Evolutionary conservation across 495 filamentous ascomycete genomes (phyloP), one percentile per base, ranked within the genome.

Genomic region (Hypoxylon perforatum): DNA sequence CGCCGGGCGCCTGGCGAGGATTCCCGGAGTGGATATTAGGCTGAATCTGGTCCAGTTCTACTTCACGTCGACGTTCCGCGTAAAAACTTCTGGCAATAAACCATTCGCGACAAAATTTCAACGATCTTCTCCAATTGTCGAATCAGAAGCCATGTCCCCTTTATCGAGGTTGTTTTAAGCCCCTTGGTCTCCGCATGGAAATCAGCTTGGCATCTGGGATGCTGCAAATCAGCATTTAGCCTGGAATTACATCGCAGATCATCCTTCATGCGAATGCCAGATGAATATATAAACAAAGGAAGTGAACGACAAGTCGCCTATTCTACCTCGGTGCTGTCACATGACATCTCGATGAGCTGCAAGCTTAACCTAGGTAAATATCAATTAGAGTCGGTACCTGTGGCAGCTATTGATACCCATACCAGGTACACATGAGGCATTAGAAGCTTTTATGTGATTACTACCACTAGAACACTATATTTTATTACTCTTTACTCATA

Each of bases 11-110:
- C 59, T 48, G 64, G 65, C 65, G 28, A 68, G 35, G 65, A 48
- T 58, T 68, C 54, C 65, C 58, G 65, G 54, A 53, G 53, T 45
- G 36, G 1, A 63, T 23, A 68, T 68, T 68, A 68, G 65, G 48
- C 65, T 68, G 59, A 68, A 68, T 68, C 15, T 54, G 23, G 47
- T 35, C 39, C 41, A 17, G 22, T 39, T 48, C 19, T 58, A 12
- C 25, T 63, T 41, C 52, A 54, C 36, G 8, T 50, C 58, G 45
- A 63, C 65, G 53, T 68, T 68, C 65, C 65, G 65, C 22, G n/a
- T 25, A 1, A 42, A 50, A 22, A 44, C 35, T 63, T 63, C 54
- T 68, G 59, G 58, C 39, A 63, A 68, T 63, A 49, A 36, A 39
- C 22, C 36, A 18, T 57, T 49, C 33, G 18, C 25, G 12, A 44